phyloP scores from a whole-genome alignment of 1,139 yeast genomes.

The Blastobotrys persicus region DNA sequence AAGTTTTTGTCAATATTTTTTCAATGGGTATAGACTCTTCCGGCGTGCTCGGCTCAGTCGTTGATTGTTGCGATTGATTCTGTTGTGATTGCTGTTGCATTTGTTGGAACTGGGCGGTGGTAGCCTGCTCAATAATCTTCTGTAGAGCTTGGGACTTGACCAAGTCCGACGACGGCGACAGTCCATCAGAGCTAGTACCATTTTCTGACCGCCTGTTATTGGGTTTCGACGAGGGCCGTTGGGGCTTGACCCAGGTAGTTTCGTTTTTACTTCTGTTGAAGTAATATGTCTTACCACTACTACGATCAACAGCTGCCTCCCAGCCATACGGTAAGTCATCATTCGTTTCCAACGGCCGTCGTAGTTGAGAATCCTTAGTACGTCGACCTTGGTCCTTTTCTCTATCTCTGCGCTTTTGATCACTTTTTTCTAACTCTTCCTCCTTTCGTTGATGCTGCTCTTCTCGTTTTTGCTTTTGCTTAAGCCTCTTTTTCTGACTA shows the following conservation, averaged over 20 bases:
- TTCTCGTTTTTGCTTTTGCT: neutral
- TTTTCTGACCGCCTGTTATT: neutral
- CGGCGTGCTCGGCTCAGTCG: slow-evolving; percentile 22
- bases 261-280: slow-evolving; percentile 49
- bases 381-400: slow-evolving; percentile 1
- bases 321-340: slow-evolving; percentile 38
- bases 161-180: neutral
- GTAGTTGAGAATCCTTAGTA: too few relatives aligned
- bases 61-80: slow-evolving; percentile 20
- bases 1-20: slow-evolving; percentile 35
- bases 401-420: slow-evolving; percentile 5
- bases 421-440: slow-evolving; percentile 7
- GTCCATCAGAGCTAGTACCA: neutral
- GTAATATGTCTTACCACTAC: slow-evolving; percentile 45
- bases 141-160: slow-evolving; percentile 26
- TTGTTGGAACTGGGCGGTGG: slow-evolving; percentile 6
- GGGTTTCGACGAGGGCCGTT: slow-evolving; percentile 12
- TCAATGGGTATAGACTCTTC: slow-evolving; percentile 18
- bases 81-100: slow-evolving; percentile 22
- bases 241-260: slow-evolving; percentile 62
- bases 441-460: slow-evolving; percentile 25
- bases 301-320: slow-evolving; percentile 34
- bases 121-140: slow-evolving; percentile 46
- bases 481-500: neutral
- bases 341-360: neutral